Evolutionary conservation across 1,139 yeast species (phyloP), one percentile per base, ranked within the genome.

Genomic region (Kodamaea suecica): DNA sequence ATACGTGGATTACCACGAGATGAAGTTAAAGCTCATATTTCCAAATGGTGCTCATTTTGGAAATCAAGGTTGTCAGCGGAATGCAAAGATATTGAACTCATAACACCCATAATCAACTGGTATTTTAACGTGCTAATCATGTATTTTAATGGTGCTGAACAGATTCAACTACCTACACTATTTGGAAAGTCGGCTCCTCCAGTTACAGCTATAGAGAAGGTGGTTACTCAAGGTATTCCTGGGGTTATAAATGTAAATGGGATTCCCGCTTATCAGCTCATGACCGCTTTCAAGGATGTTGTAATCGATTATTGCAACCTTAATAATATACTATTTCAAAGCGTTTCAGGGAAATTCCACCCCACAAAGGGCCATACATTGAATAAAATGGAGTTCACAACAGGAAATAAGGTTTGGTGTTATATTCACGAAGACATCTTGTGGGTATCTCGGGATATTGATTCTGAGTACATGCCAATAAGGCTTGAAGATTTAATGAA

Each of bases 241-340:
- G 23, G 15, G 9, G 23, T 14, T 1, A 15, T 23, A 10, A 36
- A 38, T 32, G 52, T 50, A 9, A 46, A 59, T 17, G 70, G 70
- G 1, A 50, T 63, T 3, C 66, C 70, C 0, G 44, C 62, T 0
- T 48, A 55, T 29, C 55, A 53, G 23, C 49, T 67, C 4, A 39
- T 53, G 36, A 59, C 66, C 3, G 48, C 66, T 1, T 70, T 65
- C 39, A 65, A 56, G 33, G 73, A 70, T 39, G 70, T 69, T 11
- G 63, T 70, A 3, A 45, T 43, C 24, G 46, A 57, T 1, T 53
- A 45, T 38, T 69, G 76, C 44, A 32, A 50, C 10, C 40, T 47
- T 5, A 43, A 57, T 19, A 50, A 53, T 13, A 57, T 66, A 8
- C 36, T 53, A 3, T 49, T 66, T 30, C 42, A 43, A 2, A 17